These are phyloP conservation scores for Alternaria sp. DNA, from an alignment of 2,329 filamentous ascomycete species.

Conservation along the genomic window DNA sequence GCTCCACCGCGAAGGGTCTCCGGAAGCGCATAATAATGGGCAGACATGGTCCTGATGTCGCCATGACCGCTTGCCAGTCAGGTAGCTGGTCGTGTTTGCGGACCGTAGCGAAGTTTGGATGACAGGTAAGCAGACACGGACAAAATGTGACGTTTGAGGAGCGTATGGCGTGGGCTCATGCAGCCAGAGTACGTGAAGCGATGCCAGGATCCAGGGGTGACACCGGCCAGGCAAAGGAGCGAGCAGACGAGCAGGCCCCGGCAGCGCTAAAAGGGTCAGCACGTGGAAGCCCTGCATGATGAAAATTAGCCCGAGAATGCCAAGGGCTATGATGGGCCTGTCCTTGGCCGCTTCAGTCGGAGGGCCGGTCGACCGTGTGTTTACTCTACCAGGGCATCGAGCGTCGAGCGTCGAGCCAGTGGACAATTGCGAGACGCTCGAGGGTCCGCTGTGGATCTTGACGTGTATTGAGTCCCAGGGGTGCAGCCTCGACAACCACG, in stretches of 20 bases:
- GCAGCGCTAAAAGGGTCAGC: constrained; percentile 26
- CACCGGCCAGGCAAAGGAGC: constrained; percentile 13
- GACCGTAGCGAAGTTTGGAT: constrained; percentile 27
- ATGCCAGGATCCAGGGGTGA: constrained; percentile 18
- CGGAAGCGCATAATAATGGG: constrained; percentile 20
- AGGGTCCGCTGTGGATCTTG: constrained; percentile 15
- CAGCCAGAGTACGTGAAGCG: constrained; percentile 26
- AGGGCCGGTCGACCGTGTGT: constrained; percentile 8
- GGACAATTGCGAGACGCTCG: constrained; percentile 7
- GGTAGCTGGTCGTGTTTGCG: constrained; percentile 19
- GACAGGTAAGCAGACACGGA: constrained; percentile 21
- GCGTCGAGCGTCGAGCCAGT: constrained; percentile 5
- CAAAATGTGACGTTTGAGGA: constrained; percentile 32
- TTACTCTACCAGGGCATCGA: constrained; percentile 1
- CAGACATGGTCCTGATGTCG: constrained; percentile 20
- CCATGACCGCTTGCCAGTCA: constrained; percentile 20
- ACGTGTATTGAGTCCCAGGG: not conserved
- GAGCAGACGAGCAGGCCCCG: constrained; percentile 13
- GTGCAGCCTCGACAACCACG: constrained; percentile 8
- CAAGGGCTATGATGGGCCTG: constrained; percentile 10
- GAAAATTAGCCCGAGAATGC: constrained; percentile 20
- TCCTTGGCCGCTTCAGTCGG: constrained; percentile 14
- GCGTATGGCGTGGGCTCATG: constrained; percentile 26
- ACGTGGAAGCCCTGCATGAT: constrained; percentile 37
- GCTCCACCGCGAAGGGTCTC: constrained; percentile 24